Percentiles rank a stretch among this genome's conserved stretches.
phyloP scores from a whole-genome alignment of 768 basidiomycete species.

The Boletellus sp. region DNA sequence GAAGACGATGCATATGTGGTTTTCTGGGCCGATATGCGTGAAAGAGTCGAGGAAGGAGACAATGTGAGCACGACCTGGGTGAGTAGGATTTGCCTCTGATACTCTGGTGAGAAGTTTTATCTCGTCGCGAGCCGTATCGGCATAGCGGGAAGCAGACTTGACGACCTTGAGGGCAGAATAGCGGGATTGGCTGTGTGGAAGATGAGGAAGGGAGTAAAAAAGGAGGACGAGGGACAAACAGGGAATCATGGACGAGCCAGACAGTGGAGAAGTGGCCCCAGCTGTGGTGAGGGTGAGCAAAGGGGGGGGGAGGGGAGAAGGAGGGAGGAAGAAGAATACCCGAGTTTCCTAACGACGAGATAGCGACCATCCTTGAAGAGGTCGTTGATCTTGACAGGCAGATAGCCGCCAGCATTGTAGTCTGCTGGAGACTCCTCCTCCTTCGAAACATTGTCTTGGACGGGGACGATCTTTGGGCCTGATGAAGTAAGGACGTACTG shows the following conservation, averaged over 20 bases:
- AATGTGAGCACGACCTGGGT: slow-evolving; percentile 76
- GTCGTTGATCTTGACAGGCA: slow-evolving; percentile 78
- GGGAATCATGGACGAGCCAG: slow-evolving; percentile 79
- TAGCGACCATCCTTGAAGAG: slow-evolving; percentile 84
- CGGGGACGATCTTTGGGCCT: slow-evolving; percentile 68
- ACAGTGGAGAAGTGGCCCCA: slow-evolving; percentile 98
- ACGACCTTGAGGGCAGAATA: slow-evolving; percentile 94
- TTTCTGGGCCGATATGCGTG: slow-evolving; percentile 67
- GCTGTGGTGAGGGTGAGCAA: slow-evolving; percentile 36
- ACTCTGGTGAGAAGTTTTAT: slow-evolving; percentile 87
- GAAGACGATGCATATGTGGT: slow-evolving; percentile 89
- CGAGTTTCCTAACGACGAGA: slow-evolving; percentile 83
- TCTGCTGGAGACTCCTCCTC: slow-evolving; percentile 84
- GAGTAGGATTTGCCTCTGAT: slow-evolving; percentile 62
- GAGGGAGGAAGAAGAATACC: slow-evolving; percentile 41
- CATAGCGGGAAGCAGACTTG: slow-evolving; percentile 92
- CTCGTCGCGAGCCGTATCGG: slow-evolving; percentile 95
- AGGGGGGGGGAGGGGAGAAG: not conserved
- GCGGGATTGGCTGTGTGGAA: slow-evolving; percentile 48
- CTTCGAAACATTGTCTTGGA: slow-evolving; percentile 61
- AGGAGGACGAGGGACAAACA: slow-evolving; percentile 45
- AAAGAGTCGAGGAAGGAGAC: slow-evolving; percentile 93
- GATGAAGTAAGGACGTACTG: slow-evolving; percentile 68
- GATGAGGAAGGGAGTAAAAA: slow-evolving; percentile 13
- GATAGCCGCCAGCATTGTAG: slow-evolving; percentile 79